Conservation (phyloP, 257 asterid species). For the Solanum appendiculatum region DNA sequence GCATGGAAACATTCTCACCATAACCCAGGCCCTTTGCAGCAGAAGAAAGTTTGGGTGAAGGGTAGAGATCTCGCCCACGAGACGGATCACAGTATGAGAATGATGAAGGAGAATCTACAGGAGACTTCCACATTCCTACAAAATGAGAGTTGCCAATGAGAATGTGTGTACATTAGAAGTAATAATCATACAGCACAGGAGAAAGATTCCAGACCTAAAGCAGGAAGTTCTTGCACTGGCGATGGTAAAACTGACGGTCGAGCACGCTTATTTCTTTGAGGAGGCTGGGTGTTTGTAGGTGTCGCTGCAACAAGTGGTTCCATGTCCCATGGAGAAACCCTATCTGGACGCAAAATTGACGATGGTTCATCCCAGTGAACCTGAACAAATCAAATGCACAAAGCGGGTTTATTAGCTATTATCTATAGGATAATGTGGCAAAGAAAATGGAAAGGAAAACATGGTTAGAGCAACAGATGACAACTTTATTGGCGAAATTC, state of each 20-base stretch:
- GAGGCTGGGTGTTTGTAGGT: constrained; percentile 65
- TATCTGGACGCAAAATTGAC: constrained; percentile 73
- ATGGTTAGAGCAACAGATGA: not conserved
- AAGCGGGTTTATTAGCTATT: not conserved
- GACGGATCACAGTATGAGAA: constrained; percentile 41
- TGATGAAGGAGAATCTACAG: constrained; percentile 42
- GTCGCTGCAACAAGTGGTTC: constrained; percentile 69
- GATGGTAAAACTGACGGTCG: constrained; percentile 59
- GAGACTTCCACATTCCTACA: constrained; percentile 66
- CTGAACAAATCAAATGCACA: constrained; percentile 27
- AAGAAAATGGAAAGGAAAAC: not conserved
- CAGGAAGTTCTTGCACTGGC: constrained; percentile 51
- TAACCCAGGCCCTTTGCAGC: constrained; percentile 31
- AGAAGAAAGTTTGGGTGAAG: constrained; percentile 48
- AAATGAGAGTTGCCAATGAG: not conserved
- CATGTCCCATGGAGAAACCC: constrained; percentile 90
- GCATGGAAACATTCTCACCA: constrained; percentile 27
- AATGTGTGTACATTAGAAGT: not conserved
- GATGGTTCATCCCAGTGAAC: constrained; percentile 99
- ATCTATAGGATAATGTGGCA: not conserved
- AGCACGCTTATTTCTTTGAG: constrained; percentile 80
- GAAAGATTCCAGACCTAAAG: constrained; percentile 39
- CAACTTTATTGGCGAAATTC: not conserved
- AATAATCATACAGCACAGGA: not conserved
- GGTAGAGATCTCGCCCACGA: constrained; percentile 34